Base-by-base conservation (phyloP, 2,329 filamentous ascomycete genomes). In the Monosporascus sp. region DNA sequence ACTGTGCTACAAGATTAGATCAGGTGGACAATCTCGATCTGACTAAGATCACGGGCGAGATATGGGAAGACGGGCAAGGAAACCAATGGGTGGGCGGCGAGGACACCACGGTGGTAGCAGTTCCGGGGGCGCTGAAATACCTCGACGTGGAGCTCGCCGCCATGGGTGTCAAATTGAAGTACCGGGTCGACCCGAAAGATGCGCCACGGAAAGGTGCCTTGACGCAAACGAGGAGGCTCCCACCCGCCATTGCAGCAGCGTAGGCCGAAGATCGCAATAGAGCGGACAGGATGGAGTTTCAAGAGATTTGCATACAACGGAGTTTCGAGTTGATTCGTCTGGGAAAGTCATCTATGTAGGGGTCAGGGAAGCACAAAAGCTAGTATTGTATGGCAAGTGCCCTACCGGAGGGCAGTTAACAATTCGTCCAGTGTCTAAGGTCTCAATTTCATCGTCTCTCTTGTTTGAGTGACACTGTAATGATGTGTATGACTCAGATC, bases 91-190 rank as follows among this genome's bases (percentile, higher is more conserved):
- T 90, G 37, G 94, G 94, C 8, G 94, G 94, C 48, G 89, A 93
- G 58, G 84, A 97, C 67, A 94, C 94, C 3, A 94, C 92, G 3
- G 79, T 94, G 59, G 90, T 99, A 37, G 92, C 91, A 51, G 89
- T 99, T 17, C 94, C 94, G 0, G 93, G 92, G 58, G 94, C 96
- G 51, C 75, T 99, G 70, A 90, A 89, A 73, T 97, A 88, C 75
- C 74, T 99, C 60, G 94, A 99, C 72, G 92, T 96, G 20, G 94
- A 99, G 73, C 75, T 99, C 63, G 90, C 92, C 37, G 91, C 91
- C 52, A 99, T 99, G 94, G 94, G 94, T 50, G 87, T 99, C 51
- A 88, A 91, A 74, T 83, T 99, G 74, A 96, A 90, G 78, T 97
- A 96, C 63, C 74, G 75, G 52, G 71, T 84, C 43, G 77, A 79